phyloP scores from a whole-genome alignment of 148 eudicot species.

The Linanthus parryae region DNA sequence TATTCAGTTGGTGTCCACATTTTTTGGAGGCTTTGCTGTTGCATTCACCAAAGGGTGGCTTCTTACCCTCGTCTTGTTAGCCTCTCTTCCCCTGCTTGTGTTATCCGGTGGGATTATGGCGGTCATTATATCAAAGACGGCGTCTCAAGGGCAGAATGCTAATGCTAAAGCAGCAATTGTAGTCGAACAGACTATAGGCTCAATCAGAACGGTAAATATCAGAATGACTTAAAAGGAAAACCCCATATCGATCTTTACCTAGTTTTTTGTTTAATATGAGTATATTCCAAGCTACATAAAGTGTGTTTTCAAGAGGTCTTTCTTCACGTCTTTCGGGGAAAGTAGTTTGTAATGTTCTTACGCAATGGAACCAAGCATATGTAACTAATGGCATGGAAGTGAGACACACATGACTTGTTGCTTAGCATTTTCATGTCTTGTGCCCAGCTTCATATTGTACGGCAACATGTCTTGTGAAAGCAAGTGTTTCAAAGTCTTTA shows the following conservation, averaged over 20 bases:
- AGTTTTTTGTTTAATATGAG: no score
- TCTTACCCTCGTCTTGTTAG: constrained; percentile 64
- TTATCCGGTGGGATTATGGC: constrained; percentile 47
- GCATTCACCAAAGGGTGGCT: constrained; percentile 80
- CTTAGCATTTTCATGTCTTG: background rate
- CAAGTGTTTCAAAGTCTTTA: no score
- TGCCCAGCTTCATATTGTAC: no score
- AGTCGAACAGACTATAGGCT: constrained; percentile 73
- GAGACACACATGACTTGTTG: background rate
- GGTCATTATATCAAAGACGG: constrained; percentile 35
- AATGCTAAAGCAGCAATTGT: constrained; percentile 64
- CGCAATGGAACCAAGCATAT: no score
- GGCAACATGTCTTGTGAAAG: no score
- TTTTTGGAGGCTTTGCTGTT: constrained; percentile 68
- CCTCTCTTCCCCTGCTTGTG: constrained; percentile 48
- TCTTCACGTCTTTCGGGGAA: no score
- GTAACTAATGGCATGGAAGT: no score
- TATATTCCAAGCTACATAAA: no score
- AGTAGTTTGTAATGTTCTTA: no score
- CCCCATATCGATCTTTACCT: no score
- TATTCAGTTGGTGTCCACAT: constrained; percentile 53
- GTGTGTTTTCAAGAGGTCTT: no score
- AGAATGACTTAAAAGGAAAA: background rate
- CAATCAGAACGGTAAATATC: constrained; percentile 74
- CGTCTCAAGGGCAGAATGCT: constrained; percentile 52